Conservation (phyloP, 305 asterid genomes). For the Petunia hybrid region DNA sequence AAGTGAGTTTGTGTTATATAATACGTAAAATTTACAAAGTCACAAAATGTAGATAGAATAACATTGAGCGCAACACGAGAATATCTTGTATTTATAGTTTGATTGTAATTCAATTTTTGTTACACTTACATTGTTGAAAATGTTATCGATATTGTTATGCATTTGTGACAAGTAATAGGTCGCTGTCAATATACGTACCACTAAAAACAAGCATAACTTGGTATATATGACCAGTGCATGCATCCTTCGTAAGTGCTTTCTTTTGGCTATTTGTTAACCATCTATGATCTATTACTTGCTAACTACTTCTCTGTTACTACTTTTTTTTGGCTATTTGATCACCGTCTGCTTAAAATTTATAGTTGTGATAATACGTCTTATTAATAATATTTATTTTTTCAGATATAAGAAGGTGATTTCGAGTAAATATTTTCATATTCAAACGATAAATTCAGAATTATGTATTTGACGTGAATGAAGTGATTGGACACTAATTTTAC, state of each 20-base stretch:
- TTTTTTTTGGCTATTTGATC: not conserved
- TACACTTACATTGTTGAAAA: no score
- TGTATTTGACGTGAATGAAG: no score
- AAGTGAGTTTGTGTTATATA: not conserved
- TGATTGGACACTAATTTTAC: no score
- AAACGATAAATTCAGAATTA: not conserved
- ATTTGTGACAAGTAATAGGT: no score
- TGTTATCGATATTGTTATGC: no score
- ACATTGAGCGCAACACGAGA: not conserved
- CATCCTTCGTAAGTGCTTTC: not conserved
- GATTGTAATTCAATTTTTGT: not conserved
- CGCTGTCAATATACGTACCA: no score
- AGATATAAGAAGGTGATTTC: no score
- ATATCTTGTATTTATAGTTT: not conserved
- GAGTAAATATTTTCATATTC: not conserved
- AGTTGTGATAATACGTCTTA: no score
- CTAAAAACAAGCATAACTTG: no score
- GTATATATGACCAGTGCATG: no score
- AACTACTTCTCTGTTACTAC: not conserved
- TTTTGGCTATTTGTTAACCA: not conserved
- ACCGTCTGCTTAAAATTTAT: no score
- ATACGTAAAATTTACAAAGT: not conserved
- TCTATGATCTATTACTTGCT: not conserved
- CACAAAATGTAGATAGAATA: not conserved
- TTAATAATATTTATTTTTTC: no score